Percentiles rank a stretch among this genome's conserved stretches.
These are phyloP conservation scores for Fusarium sp. DNA, from an alignment of 2,329 filamentous ascomycete species.

Conservation along the genomic window DNA sequence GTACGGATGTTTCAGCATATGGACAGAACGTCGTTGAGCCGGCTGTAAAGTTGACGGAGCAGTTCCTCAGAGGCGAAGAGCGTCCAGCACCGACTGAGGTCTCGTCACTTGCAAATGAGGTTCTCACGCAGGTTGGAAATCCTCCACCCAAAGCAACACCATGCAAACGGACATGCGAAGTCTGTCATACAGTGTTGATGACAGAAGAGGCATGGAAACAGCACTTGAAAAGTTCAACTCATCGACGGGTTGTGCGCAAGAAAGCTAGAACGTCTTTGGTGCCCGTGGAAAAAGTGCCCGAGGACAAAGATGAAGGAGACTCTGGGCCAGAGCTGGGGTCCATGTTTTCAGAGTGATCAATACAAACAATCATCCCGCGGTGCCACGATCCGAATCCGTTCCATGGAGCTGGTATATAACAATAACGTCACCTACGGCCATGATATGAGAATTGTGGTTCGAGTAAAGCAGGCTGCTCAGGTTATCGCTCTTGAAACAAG, in stretches of 20 bases:
- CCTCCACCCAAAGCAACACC: slow-evolving; percentile 62
- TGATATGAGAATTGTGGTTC: background rate
- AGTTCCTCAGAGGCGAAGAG: slow-evolving; percentile 68
- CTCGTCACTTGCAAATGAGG: slow-evolving; percentile 59
- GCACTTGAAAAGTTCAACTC: slow-evolving; percentile 50
- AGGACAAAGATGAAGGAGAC: slow-evolving; percentile 18
- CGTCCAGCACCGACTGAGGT: slow-evolving; percentile 62
- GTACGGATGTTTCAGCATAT: slow-evolving; percentile 74
- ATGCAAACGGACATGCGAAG: slow-evolving; percentile 71
- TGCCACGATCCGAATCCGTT: background rate
- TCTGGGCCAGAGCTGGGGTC: slow-evolving; percentile 44
- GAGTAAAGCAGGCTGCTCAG: background rate
- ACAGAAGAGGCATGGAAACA: slow-evolving; percentile 60
- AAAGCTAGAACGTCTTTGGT: slow-evolving; percentile 52
- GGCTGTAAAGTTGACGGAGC: slow-evolving; percentile 67
- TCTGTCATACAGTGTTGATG: slow-evolving; percentile 72
- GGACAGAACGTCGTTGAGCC: slow-evolving; percentile 69
- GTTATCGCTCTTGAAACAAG: background rate
- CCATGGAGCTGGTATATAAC: background rate
- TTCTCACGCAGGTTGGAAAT: slow-evolving; percentile 62
- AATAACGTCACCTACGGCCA: background rate
- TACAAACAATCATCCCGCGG: background rate
- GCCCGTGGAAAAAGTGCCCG: slow-evolving; percentile 36
- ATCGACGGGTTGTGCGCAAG: slow-evolving; percentile 47
- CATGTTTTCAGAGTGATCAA: slow-evolving; percentile 40